Evolutionary conservation across 2,329 filamentous ascomycete genomes (phyloP), one percentile per base, ranked within the genome.

Genomic region (Monosporascus sp.): DNA sequence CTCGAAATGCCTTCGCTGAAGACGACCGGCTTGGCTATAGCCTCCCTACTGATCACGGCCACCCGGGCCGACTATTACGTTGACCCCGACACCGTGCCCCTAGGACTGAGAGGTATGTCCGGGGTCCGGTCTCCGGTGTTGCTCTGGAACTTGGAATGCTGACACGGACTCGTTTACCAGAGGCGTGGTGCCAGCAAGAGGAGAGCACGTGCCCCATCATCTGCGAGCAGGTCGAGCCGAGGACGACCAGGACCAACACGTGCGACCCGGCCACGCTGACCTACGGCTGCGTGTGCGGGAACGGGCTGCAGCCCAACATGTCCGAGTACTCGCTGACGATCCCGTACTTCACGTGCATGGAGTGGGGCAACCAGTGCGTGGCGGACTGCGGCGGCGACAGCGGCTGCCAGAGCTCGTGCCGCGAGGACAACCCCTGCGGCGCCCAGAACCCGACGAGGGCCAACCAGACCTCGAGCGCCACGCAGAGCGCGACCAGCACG

Each of bases 241-340:
- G 79, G 67, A 77, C 73, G 45, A 82, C 79, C 31, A 57, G 75
- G 45, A 70, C 75, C 57, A 92, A 93, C 73, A 76, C 77, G 7
- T 93, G 88, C 68, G 79, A 90, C 66, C 63, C 86, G 49, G 83
- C 77, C 50, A 73, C 76, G 20, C 78, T 93, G 49, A 77, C 74
- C n/a, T 93, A 87, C 72, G 76, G 78, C 58, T 94, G 89, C 70
- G 75, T 90, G 61, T 94, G 89, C 75, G 77, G 78, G 57, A 78
- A 87, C 66, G 80, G 82, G 67, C 68, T 78, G 57, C 72, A 79
- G 50, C 89, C 89, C 60, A 91, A 92, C 72, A 72, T 89, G 48
- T 83, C 86, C 64, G 80, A 92, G 71, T 94, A 87, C 79, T 86
- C 85, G 20, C 78, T 90, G 62, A 92, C 89, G 1, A 76, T 94